Conservation (phyloP, 768 basidiomycete genomes). For the Termitomyces sp. region DNA sequence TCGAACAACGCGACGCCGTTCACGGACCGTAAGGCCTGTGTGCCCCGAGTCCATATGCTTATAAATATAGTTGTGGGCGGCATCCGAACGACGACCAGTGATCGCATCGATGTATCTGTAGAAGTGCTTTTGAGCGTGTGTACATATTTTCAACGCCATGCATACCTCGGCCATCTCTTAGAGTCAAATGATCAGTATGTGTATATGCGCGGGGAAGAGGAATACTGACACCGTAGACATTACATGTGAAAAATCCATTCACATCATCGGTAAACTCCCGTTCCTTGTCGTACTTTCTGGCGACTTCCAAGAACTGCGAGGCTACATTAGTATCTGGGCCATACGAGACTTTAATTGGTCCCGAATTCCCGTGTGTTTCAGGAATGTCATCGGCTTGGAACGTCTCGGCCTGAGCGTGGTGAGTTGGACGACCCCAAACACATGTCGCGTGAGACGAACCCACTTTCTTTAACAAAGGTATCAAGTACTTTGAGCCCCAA, state of each 20-base stretch:
- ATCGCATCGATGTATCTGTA: constrained; percentile 49
- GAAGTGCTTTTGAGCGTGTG: neutral
- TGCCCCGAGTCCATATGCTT: constrained; percentile 33
- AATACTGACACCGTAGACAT: constrained; percentile 47
- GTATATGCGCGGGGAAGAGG: neutral
- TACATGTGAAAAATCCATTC: constrained; percentile 41
- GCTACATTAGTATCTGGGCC: constrained; percentile 38
- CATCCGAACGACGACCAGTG: constrained; percentile 55
- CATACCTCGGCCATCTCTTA: constrained; percentile 55
- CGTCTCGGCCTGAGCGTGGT: constrained; percentile 33
- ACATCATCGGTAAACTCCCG: constrained; percentile 41
- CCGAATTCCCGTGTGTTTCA: constrained; percentile 42
- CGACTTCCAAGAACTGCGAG: constrained; percentile 45
- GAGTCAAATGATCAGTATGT: neutral
- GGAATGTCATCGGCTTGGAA: constrained; percentile 25
- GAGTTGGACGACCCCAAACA: neutral
- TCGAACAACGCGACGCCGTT: constrained; percentile 40
- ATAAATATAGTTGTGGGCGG: constrained; percentile 50
- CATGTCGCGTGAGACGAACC: neutral
- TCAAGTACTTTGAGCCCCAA: constrained; percentile 55
- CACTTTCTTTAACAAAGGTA: constrained; percentile 60
- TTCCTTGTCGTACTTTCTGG: constrained; percentile 41
- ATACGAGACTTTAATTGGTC: constrained; percentile 49
- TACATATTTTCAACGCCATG: too few species aligned
- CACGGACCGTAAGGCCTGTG: constrained; percentile 37